A percentile compares a stretch with the other conserved stretches of the same genome.
phyloP scores from a whole-genome alignment of 495 filamentous ascomycete species.

The Pseudevernia furfuracea region DNA sequence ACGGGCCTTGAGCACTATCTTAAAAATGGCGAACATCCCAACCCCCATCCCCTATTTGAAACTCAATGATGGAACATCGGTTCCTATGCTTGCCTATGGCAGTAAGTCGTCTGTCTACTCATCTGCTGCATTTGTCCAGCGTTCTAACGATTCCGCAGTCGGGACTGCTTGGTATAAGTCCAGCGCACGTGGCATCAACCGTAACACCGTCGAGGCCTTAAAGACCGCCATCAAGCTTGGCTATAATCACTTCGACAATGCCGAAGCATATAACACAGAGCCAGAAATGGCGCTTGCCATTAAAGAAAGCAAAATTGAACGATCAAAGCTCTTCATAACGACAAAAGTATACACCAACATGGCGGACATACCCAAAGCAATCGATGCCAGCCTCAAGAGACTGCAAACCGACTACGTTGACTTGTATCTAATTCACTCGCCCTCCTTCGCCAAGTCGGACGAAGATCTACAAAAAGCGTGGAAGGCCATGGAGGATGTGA shows the following conservation, averaged over 20 bases:
- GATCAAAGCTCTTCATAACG: conserved; percentile 65
- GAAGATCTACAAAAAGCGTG: conserved; percentile 61
- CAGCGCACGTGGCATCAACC: conserved; percentile 37
- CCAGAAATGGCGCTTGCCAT: conserved; percentile 67
- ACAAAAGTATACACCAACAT: conserved; percentile 62
- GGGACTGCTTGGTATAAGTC: conserved; percentile 56
- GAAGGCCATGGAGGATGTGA: conserved; percentile 69
- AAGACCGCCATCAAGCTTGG: conserved; percentile 62
- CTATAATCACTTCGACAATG: conserved; percentile 71
- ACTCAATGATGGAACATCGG: conserved; percentile 63
- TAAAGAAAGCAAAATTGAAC: conserved; percentile 54
- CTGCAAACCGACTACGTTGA: conserved; percentile 76
- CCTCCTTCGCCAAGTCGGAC: conserved; percentile 58
- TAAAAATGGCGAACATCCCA: conserved; percentile 25
- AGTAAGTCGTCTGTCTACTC: conserved; percentile 26
- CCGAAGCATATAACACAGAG: conserved; percentile 82
- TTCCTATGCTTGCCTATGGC: conserved; percentile 72
- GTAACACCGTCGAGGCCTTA: conserved; percentile 49
- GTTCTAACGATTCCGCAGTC: conserved; percentile 18
- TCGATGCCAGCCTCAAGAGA: conserved; percentile 64
- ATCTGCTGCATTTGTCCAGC: not conserved
- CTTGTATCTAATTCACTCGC: conserved; percentile 71
- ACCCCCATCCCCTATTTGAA: conserved; percentile 44
- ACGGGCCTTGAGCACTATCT: not conserved
- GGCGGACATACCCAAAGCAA: conserved; percentile 53